Evolutionary conservation across 371 early-diverging fungal genomes (phyloP), one percentile per base, ranked within the genome.

Genomic region (Mucor circinelloides): DNA sequence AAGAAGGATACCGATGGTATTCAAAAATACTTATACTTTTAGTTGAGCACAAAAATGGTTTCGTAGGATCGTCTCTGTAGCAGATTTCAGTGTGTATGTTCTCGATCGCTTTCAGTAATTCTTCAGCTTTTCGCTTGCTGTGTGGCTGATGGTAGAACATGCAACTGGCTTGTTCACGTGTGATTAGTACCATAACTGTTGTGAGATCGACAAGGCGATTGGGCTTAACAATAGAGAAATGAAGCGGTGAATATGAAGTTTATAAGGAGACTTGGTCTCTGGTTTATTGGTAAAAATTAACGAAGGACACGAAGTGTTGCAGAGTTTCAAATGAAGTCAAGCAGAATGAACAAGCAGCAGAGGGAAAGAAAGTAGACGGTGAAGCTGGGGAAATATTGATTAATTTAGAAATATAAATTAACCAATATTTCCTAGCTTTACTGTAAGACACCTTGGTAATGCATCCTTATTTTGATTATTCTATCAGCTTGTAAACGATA

Each of bases 111-210:
- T 64, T 69, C 56, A 69, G 54, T 36, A 63, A 54, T 42, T 63
- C 69, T 31, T 58, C 55, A 21, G 69, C 69, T 59, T 63, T 69
- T 54, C 17, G 40, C 28, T 52, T 64, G 54, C 34, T 42, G 52
- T 64, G 54, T 64, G 60, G 60, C 55, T 63, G 34, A 46, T 69
- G 69, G 44, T 69, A 69, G 28, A 69, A 59, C 64, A 69, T 69
- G 25, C 69, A 64, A 27, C 59, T 69, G 30, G 66, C 66, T 66
- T 66, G 66, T 59, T 59, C 60, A 38, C 60, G 52, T 34, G 66
- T 66, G 50, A 63, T 68, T 44, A 52, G 46, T 31, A 54, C 60
- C 60, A 64, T 63, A 40, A 60, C 52, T 64, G 48, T 64, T 64
- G 28, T 19, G 60, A 58, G 55, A 54, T 59, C 55, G 32, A 69